Evolutionary conservation across 2,329 filamentous ascomycete genomes (phyloP), one percentile per base, ranked within the genome.

Genomic region (Hypoxylon sp.): DNA sequence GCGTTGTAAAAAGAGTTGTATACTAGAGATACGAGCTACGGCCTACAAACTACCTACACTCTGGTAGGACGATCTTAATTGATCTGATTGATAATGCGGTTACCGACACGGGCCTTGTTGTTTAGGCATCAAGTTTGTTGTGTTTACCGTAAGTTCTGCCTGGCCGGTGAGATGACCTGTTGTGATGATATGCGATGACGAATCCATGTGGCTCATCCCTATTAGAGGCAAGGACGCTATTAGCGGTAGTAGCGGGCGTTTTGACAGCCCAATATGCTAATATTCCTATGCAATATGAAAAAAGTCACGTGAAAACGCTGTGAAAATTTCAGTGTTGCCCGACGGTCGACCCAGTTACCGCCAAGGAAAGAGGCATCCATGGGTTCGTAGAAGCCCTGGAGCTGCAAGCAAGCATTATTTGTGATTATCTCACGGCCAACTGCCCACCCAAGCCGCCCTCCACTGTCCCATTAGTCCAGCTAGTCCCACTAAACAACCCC

Each of bases 1-100:
- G 73, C 77, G 75, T 76, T 77, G 62, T 68, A 72, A 65, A 71
- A 73, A 73, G 69, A 73, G 61, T 72, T 76, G 73, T 78, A 76
- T 73, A 76, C 70, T 77, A 78, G 69, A 74, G 44, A 39, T 68
- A 70, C 61, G 61, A 59, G 54, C 59, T 51, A 68, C 55, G 58
- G 39, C 39, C 39, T 44, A 44, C 39, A 62, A 63, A 64, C 27
- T 48, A 62, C 62, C 61, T 58, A 51, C 48, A 37, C 50, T 47
- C 31, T 44, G 46, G 63, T 69, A 58, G 62, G 68, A 62, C 50
- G 68, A 67, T 69, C 56, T 65, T 65, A 61, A 68, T 61, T 32
- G 57, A 68, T 64, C 59, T 64, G 65, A 64, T 62, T 62, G 54
- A 65, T 53, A 63, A 68, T 37, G 24, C 27, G 48, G 53, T 19